Evolutionary conservation across 208 protist genomes (phyloP), one percentile per base, ranked within the genome.

Genomic region (Phytomonas francai): DNA sequence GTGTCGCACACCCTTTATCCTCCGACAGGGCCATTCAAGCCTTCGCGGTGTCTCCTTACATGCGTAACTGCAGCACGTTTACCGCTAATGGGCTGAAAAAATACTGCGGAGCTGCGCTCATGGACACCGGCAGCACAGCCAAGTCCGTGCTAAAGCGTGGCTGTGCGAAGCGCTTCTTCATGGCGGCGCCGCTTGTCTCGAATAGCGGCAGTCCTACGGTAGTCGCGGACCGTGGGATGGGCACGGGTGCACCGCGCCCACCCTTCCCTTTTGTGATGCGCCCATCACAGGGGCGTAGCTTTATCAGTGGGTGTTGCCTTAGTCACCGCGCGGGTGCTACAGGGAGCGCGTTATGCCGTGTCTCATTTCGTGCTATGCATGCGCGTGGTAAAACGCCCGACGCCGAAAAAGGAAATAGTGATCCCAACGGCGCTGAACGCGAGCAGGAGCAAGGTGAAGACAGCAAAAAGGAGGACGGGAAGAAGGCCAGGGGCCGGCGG

Each of bases 381-480:
- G 58, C 31, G 0, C 58, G 58, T 30, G 58, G 58, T 36, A 62
- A 62, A 62, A 5, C 28, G 8, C 29, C 28, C 7, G 27, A 31
- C 7, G 45, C 45, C 45, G 45, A 54, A 22, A 9, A 54, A 54
- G 45, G 19, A 54, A 54, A 4, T 54, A 54, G 45, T 54, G 45
- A 65, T 30, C 34, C 31, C 19, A 36, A 63, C 9, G 56, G 62
- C 11, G 30, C 54, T 28, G 33, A 70, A 42, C 66, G 65, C 60
- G 42, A 71, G 42, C 67, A 71, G 33, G 36, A 65, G 25, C 14
- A 16, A 19, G 31, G 31, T 32, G 67, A 68, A 58, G 58, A 67
- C 30, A 56, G 63, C 39, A 62, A 8, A 49, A n/a, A 6, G 63
- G 70, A 7, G 63, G 71, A 61, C 61, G 77, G 56, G 68, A 70